phyloP scores from a whole-genome alignment of 768 basidiomycete genomes.

The Coprinopsis cinerea region DNA sequence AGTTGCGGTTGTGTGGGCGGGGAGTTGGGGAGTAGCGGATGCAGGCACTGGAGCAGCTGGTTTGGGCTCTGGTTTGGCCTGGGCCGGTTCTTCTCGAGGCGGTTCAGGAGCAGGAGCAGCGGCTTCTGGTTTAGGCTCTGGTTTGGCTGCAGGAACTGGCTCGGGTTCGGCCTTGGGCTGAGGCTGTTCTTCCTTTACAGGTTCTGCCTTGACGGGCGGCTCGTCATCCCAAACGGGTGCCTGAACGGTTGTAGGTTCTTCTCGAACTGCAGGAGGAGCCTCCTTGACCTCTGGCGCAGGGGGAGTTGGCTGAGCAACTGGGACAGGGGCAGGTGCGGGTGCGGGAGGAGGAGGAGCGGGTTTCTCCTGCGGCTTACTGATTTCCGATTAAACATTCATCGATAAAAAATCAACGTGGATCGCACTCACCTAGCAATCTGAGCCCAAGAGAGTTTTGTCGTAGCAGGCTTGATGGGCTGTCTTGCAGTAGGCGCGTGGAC shows the following conservation, averaged over 20 bases:
- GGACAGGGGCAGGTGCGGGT: slow-evolving; percentile 17
- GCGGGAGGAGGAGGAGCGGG: slow-evolving; percentile 35
- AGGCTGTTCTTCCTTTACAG: slow-evolving; percentile 18
- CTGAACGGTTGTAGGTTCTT: slow-evolving; percentile 69
- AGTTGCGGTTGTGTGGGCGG: slow-evolving; percentile 33
- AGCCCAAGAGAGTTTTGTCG: slow-evolving; percentile 80
- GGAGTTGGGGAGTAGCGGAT: slow-evolving; percentile 23
- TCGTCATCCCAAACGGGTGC: slow-evolving; percentile 72
- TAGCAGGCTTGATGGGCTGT: slow-evolving; percentile 47
- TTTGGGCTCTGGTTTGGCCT: slow-evolving; percentile 25
- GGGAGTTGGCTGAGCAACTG: slow-evolving; percentile 19
- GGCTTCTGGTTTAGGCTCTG: slow-evolving; percentile 22
- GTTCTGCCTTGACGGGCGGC: slow-evolving; percentile 31
- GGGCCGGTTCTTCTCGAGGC: slow-evolving; percentile 18
- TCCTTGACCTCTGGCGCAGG: slow-evolving; percentile 24
- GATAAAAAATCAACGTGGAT: slow-evolving; percentile 5
- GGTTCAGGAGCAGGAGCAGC: slow-evolving; percentile 25
- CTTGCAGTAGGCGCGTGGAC: slow-evolving; percentile 23
- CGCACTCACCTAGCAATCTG: slow-evolving; percentile 74
- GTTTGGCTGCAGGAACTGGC: slow-evolving; percentile 15
- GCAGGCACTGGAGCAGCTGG: slow-evolving; percentile 27
- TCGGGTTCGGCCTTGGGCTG: slow-evolving; percentile 22
- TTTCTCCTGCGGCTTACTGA: slow-evolving; percentile 60
- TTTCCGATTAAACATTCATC: not conserved
- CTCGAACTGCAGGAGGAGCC: slow-evolving; percentile 43